Conservation (phyloP, 208 protist genomes). For the Trypanosoma grayi region DNA sequence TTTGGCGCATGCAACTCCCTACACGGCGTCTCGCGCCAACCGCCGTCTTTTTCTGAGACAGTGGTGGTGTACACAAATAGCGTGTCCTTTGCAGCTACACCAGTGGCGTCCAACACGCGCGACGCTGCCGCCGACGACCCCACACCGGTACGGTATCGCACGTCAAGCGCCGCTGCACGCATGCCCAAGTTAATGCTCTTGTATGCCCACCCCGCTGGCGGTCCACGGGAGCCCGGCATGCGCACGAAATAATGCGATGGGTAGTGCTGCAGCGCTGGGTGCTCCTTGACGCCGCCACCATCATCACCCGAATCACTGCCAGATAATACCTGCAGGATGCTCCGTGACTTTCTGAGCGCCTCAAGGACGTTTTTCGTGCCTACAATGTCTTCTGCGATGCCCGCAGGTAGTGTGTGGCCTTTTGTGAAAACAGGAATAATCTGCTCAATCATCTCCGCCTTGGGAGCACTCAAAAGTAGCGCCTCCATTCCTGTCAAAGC, state of each 20-base stretch:
- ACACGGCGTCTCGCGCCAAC: conserved; percentile 30
- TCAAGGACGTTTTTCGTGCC: conserved; percentile 52
- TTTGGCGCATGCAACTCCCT: neutral
- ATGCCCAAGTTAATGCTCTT: conserved; percentile 64
- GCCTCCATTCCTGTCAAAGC: conserved; percentile 50
- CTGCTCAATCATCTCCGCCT: conserved; percentile 53
- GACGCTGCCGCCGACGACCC: conserved; percentile 21
- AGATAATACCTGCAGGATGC: conserved; percentile 13
- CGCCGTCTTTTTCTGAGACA: neutral
- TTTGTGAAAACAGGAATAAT: conserved; percentile 56
- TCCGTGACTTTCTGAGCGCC: conserved; percentile 48
- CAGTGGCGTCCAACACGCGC: conserved; percentile 25
- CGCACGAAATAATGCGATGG: conserved; percentile 66
- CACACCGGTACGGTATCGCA: conserved; percentile 34
- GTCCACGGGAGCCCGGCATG: conserved; percentile 37
- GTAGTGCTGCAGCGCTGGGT: conserved; percentile 47
- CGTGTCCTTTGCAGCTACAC: conserved; percentile 12
- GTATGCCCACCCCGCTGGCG: conserved; percentile 62
- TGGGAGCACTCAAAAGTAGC: conserved; percentile 53
- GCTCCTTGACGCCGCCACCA: conserved; percentile 7
- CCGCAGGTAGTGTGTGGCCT: conserved; percentile 45
- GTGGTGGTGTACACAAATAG: conserved; percentile 32
- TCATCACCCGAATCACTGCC: neutral
- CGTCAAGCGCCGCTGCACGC: conserved; percentile 49
- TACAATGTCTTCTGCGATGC: conserved; percentile 44